Conservation (phyloP, 192 early-diverging fungal species). For the Backusella circina region DNA sequence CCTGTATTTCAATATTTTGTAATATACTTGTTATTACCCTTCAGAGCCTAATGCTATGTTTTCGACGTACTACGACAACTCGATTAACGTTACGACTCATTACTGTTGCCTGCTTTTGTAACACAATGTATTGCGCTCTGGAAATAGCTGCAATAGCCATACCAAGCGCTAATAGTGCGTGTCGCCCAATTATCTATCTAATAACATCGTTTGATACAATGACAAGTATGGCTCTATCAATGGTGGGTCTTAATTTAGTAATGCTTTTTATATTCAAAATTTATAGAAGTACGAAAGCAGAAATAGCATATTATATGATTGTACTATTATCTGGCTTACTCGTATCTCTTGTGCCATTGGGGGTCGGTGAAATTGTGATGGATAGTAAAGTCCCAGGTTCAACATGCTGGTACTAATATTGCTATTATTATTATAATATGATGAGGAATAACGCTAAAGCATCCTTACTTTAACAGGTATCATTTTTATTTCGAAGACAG, state of each 20-base stretch:
- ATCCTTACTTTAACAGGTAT: neutral
- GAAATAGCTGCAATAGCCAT: neutral
- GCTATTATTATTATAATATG: neutral
- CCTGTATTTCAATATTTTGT: neutral
- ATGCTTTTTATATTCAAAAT: conserved; percentile 1
- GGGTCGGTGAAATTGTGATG: neutral
- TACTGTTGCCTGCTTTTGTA: neutral
- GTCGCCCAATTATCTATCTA: neutral
- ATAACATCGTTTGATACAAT: neutral
- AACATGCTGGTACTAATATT: neutral
- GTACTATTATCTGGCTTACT: neutral
- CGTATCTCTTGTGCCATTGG: neutral
- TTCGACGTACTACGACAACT: neutral
- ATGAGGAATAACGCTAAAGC: neutral
- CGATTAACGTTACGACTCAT: neutral
- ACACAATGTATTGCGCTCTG: neutral
- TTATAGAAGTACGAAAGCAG: neutral
- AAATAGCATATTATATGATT: neutral
- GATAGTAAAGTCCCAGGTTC: neutral
- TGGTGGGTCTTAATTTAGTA: neutral
- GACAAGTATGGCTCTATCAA: neutral
- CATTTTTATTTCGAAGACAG: conserved; percentile 3
- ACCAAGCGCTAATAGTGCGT: neutral
- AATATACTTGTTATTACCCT: neutral
- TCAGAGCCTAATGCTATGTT: neutral